Base-by-base conservation (phyloP, 2,329 filamentous ascomycete genomes). In the Ascocoryne sarcoides region DNA sequence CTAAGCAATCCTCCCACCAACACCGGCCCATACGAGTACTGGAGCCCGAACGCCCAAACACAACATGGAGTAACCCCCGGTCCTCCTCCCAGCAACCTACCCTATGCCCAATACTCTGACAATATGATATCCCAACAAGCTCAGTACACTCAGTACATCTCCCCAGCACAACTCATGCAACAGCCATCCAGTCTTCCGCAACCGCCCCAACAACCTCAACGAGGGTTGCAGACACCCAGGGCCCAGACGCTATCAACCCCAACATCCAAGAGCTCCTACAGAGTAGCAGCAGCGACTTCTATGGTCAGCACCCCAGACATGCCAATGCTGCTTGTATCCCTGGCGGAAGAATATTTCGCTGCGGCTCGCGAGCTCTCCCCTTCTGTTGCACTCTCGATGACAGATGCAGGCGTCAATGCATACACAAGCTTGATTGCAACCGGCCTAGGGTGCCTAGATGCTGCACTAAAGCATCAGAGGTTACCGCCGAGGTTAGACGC, bases 381-480 rank as follows among this genome's bases (percentile, higher is more conserved):
- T 3, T 52, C 62, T 1, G 60, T 77, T 2, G 69, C 73, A 14
- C 62, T 64, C 14, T 65, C 69, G 2, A 67, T 73, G 38, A 67
- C 73, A 39, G 62, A 71, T 18, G 36, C 44, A n/a, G 48, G 70
- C 29, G 58, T 84, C 7, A 68, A 75, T n/a, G 69, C 79, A 46
- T 88, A 89, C 53, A 76, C 85, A 51, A 79, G 77, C 47, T 59
- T 89, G 37, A 74, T 90, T 48, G 75, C 82, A 1, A 84, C 81
- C 0, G 82, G 79, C 2, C 63, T 90, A 44, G 77, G 75, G 3
- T 89, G 84, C 57, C 69, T 89, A 42, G 82, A 88, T 47, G 71
- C 79, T 10, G 76, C 78, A 2, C 61, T 89, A 44, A 77, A 76
- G 45, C 77, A 73, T 36, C 17, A 17, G 32, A 70, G 71, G 42